These are phyloP conservation scores for Penicillium sp. DNA, from an alignment of 2,329 filamentous ascomycete species.

Conservation along the genomic window DNA sequence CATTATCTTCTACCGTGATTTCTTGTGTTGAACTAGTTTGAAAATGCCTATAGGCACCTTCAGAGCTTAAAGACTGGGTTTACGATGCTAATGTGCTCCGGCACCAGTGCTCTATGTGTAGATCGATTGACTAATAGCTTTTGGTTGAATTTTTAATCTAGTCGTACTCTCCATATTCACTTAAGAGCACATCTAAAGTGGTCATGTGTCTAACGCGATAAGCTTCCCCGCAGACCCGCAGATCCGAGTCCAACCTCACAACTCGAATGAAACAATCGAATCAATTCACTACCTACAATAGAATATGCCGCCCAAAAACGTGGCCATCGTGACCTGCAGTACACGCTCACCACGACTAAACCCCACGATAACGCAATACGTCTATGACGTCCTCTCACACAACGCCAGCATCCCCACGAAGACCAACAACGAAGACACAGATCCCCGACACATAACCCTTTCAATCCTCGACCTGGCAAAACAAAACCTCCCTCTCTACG, in stretches of 20 bases:
- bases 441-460: conserved; percentile 21
- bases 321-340: conserved; percentile 37
- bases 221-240: not conserved
- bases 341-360: conserved; percentile 35
- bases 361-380: conserved; percentile 31
- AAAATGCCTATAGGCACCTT: too few relatives aligned
- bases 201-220: not conserved
- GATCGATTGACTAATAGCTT: too few relatives aligned
- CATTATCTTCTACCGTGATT: too few relatives aligned
- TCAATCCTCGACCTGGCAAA: conserved; percentile 31
- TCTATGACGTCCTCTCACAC: conserved; percentile 25
- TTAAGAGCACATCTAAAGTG: too few relatives aligned
- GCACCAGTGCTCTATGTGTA: too few relatives aligned
- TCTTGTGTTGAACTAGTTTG: too few relatives aligned
- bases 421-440: conserved; percentile 9
- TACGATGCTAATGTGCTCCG: too few relatives aligned
- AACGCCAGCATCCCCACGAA: conserved; percentile 17
- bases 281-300: too few relatives aligned
- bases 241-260: too few relatives aligned
- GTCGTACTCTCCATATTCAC: too few relatives aligned
- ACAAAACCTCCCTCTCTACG: conserved; percentile 35
- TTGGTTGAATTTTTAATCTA: too few relatives aligned
- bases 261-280: not conserved
- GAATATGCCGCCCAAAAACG: conserved; percentile 20
- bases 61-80: too few relatives aligned